phyloP scores from a whole-genome alignment of 768 basidiomycete genomes.

The Flagelloscypha sp. region DNA sequence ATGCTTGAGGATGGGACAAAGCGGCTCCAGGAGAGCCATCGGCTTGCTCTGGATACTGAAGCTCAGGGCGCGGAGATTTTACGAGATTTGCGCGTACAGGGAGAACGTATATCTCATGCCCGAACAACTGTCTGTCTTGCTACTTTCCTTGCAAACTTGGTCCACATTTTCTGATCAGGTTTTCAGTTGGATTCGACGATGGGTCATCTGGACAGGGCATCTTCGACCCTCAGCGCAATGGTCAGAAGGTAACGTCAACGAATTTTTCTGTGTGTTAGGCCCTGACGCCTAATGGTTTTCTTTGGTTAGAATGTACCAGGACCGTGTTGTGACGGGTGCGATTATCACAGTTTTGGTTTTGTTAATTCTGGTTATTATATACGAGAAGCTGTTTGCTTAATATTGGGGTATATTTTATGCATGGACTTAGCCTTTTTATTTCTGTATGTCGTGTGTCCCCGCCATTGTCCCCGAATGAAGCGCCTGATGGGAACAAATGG shows the following conservation, averaged over 20 bases:
- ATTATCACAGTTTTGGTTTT: constrained; percentile 82
- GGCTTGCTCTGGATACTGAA: constrained; percentile 93
- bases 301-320: constrained; percentile 88
- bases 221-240: constrained; percentile 91
- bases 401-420: too few species aligned
- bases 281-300: constrained; percentile 17
- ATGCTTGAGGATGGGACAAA: constrained; percentile 78
- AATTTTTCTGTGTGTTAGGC: constrained; percentile 7
- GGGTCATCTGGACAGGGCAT: constrained; percentile 81
- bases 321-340: constrained; percentile 77
- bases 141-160: neutral
- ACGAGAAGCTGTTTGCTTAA: constrained; percentile 75
- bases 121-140: constrained; percentile 65
- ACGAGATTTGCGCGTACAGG: constrained; percentile 71
- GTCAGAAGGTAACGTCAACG: constrained; percentile 66
- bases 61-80: constrained; percentile 91
- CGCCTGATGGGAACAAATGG: too few species aligned
- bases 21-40: constrained; percentile 82
- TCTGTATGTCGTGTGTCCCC: too few species aligned
- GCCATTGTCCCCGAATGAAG: too few species aligned
- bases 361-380: constrained; percentile 74
- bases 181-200: constrained; percentile 78
- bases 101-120: constrained; percentile 93
- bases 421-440: too few species aligned
- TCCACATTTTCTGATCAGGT: constrained; percentile 1